Percentiles rank a stretch among this genome's conserved stretches.
These are phyloP conservation scores for Decorospora gaudefroyi DNA, from an alignment of 2,329 filamentous ascomycete species.

Conservation along the genomic window DNA sequence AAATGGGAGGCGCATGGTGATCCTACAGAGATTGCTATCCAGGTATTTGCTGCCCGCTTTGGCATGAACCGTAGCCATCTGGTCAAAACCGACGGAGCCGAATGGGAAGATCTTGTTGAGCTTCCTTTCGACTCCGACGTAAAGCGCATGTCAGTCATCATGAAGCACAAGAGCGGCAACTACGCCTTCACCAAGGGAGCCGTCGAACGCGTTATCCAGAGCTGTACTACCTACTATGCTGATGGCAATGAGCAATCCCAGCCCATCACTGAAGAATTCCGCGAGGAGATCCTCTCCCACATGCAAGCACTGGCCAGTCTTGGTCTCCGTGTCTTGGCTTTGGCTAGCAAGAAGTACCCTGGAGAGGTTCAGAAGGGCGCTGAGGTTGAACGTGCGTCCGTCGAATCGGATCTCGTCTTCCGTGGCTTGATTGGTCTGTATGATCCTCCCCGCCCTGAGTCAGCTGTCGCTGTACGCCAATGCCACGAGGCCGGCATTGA, in stretches of 20 bases:
- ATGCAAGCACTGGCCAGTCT: conserved; percentile 70
- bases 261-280: conserved; percentile 59
- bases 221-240: conserved; percentile 60
- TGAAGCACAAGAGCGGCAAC: conserved; percentile 48
- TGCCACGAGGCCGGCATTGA: conserved; percentile 54
- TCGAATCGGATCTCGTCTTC: conserved; percentile 72
- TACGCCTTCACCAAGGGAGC: conserved; percentile 67
- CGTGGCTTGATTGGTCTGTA: conserved; percentile 82
- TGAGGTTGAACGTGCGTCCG: conserved; percentile 60
- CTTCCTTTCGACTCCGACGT: conserved; percentile 75
- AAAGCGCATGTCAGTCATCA: conserved; percentile 78
- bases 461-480: conserved; percentile 58
- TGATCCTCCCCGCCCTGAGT: conserved; percentile 81
- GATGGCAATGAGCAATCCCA: conserved; percentile 45
- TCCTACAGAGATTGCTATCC: conserved; percentile 71
- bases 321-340: conserved; percentile 69
- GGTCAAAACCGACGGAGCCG: conserved; percentile 43
- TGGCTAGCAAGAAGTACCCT: conserved; percentile 59
- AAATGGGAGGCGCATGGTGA: conserved; percentile 49
- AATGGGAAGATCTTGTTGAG: conserved; percentile 59
- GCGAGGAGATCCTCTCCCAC: conserved; percentile 64
- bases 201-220: conserved; percentile 69
- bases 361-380: conserved; percentile 49
- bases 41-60: conserved; percentile 73
- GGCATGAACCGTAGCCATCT: conserved; percentile 62